Conservation (phyloP, 129 eudicot genomes). For the Flaveria sonorensis region DNA sequence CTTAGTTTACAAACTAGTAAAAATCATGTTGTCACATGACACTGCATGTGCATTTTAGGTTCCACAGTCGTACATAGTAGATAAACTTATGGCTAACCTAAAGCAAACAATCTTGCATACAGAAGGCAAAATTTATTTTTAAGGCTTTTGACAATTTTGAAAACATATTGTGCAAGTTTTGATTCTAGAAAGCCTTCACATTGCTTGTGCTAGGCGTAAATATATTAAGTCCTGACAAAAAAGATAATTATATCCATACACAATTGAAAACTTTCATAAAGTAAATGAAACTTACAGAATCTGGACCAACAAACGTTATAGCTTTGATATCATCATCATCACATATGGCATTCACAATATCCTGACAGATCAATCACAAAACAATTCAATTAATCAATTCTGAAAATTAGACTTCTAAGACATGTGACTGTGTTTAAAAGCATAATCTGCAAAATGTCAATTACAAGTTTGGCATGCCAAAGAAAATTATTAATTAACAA, state of each 20-base stretch:
- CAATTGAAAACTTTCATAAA: constrained; percentile 17
- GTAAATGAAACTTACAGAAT: constrained; percentile 62
- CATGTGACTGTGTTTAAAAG: constrained; percentile 16
- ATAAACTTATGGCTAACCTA: neutral
- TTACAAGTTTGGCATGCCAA: constrained; percentile 15
- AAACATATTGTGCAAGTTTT: neutral
- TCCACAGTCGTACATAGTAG: neutral
- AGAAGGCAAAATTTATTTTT: neutral
- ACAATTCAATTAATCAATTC: constrained; percentile 27
- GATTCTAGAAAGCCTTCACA: constrained; percentile 3
- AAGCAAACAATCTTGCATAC: neutral
- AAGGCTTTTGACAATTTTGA: neutral
- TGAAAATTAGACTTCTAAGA: constrained; percentile 15
- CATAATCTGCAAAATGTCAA: constrained; percentile 27
- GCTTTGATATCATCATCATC: constrained; percentile 92
- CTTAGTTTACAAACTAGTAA: neutral
- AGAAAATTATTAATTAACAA: neutral
- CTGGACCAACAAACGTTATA: constrained; percentile 89
- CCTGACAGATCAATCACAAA: constrained; percentile 48
- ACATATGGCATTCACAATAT: constrained; percentile 83
- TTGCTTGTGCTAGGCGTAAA: neutral
- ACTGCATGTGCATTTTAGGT: neutral
- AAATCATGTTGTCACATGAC: neutral
- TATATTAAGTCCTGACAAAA: constrained; percentile 12
- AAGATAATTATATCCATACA: constrained; percentile 11